Evolutionary conservation across 306 rosid species (phyloP), one percentile per base, ranked within the genome.

Genomic region (Dalbergia oliveri): DNA sequence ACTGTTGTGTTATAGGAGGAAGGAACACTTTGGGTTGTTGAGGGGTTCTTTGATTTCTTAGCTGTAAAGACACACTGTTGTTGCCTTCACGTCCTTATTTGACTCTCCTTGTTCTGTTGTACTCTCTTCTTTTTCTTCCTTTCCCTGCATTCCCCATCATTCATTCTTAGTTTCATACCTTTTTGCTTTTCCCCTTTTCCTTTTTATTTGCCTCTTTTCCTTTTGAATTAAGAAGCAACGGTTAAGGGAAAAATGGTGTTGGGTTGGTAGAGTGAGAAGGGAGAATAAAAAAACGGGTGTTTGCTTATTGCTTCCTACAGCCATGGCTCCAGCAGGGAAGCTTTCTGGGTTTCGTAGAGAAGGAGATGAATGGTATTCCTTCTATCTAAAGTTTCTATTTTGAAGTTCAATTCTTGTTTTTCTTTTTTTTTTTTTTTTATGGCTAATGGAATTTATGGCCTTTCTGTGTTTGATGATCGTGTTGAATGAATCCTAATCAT

Each of bases 311-410:
- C 81, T 84, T 66, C 79, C 74, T 74, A 84, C 76, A 59, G 23
- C 90, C 77, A 94, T 93, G 97, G 89, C 99, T 91, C 97, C 94
- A 57, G 73, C 89, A 37, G 86, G 83, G 77, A 94, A 92, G 88
- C 82, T 86, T 87, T 90, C 95, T 60, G 97, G 84, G 86, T 94
- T 94, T 85, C 81, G 76, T 79, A 77, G 87, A 72, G 72, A 94
- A 89, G 97, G 94, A 84, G 86, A 85, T 86, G 85, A 89, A 82
- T 93, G 99, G 99, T 94, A 91, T 53, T 79, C 9, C 50, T 37
- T 63, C 74, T 73, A 70, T 61, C 18, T 13, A 75, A 63, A 79
- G 39, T 21, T 35, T 33, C 31, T 43, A 3, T 72, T 62, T 77
- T 54, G 13, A 41, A 60, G n/a, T 76, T 78, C 43, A 43, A 45